Conservation (phyloP, 2,329 filamentous ascomycete species). For the Salinomyces thailandicus region DNA sequence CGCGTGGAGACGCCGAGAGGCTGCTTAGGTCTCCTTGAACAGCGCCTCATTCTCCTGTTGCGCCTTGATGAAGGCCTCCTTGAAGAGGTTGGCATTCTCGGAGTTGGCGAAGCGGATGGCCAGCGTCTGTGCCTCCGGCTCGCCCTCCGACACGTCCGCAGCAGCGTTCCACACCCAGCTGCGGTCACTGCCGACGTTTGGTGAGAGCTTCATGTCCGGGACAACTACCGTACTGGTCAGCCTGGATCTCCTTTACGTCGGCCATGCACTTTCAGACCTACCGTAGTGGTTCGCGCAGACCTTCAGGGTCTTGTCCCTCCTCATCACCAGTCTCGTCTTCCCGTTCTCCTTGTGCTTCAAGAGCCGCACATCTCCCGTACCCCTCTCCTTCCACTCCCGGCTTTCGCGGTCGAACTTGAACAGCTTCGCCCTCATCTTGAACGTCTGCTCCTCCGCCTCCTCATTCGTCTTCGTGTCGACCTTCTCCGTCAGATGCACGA, state of each 20-base stretch:
- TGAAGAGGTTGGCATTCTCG: constrained; percentile 96
- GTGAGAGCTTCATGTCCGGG: constrained; percentile 96
- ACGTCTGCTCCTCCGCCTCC: constrained; percentile 90
- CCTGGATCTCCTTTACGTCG: neutral
- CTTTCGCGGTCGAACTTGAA: constrained; percentile 93
- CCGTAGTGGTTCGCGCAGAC: constrained; percentile 99
- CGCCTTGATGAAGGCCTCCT: constrained; percentile 93
- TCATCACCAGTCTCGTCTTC: constrained; percentile 97
- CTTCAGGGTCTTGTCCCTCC: constrained; percentile 98
- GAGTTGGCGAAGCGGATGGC: constrained; percentile 97
- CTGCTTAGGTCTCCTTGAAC: constrained; percentile 39
- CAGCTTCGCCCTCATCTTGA: constrained; percentile 99
- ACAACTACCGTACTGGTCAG: constrained; percentile 51
- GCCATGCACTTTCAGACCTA: constrained; percentile 34
- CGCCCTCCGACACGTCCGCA: constrained; percentile 94
- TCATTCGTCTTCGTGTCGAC: constrained; percentile 97
- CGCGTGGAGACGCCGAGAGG: neutral
- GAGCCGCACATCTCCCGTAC: constrained; percentile 89
- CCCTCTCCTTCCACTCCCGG: constrained; percentile 98
- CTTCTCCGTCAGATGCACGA: constrained; percentile 92
- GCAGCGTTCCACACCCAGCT: constrained; percentile 99
- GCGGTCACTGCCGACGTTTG: constrained; percentile 95
- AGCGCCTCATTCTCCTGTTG: constrained; percentile 91
- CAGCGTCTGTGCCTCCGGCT: constrained; percentile 89
- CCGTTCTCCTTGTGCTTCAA: constrained; percentile 98